phyloP scores from a whole-genome alignment of 2,329 filamentous ascomycete species.

The Escovopsis sp. region DNA sequence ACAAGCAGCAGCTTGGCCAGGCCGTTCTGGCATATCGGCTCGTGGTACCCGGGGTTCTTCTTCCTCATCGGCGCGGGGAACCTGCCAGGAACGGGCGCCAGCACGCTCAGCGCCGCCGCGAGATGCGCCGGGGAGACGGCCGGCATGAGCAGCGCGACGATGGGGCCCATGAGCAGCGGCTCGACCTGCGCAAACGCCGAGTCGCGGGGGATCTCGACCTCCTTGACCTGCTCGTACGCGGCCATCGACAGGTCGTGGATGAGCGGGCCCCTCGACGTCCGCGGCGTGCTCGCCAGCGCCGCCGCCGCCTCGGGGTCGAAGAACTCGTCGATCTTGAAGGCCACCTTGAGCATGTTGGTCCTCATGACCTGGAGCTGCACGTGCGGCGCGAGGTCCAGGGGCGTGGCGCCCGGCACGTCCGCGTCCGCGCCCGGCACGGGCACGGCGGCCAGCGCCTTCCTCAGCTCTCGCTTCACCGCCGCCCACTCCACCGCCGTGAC shows the following conservation, averaged over 20 bases:
- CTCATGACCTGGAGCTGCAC: constrained; percentile 74
- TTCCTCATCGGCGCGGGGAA: constrained; percentile 69
- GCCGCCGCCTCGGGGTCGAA: constrained; percentile 39
- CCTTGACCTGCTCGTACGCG: constrained; percentile 35
- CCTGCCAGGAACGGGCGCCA: constrained; percentile 53
- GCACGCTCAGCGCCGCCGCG: constrained; percentile 62
- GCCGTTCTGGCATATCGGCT: constrained; percentile 62
- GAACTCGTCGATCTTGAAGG: constrained; percentile 76
- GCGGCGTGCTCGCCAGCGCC: constrained; percentile 15
- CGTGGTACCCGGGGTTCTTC: constrained; percentile 68
- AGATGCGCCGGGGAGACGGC: constrained; percentile 71
- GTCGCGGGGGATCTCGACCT: constrained; percentile 18
- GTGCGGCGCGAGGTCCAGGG: constrained; percentile 36
- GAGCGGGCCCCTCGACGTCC: constrained; percentile 20
- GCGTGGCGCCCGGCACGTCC: constrained; percentile 12
- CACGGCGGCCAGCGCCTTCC: constrained; percentile 28
- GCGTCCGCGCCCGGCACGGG: constrained; percentile 13
- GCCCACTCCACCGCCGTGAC: constrained; percentile 51
- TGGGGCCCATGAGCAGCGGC: constrained; percentile 65
- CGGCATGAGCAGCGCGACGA: constrained; percentile 70
- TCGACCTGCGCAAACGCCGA: constrained; percentile 46
- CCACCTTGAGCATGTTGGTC: constrained; percentile 76
- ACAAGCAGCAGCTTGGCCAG: constrained; percentile 78
- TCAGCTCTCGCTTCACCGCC: constrained; percentile 28
- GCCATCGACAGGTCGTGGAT: constrained; percentile 38